These are phyloP conservation scores for Cucurbita pepo DNA, from an alignment of 306 rosid species.

Conservation along the genomic window DNA sequence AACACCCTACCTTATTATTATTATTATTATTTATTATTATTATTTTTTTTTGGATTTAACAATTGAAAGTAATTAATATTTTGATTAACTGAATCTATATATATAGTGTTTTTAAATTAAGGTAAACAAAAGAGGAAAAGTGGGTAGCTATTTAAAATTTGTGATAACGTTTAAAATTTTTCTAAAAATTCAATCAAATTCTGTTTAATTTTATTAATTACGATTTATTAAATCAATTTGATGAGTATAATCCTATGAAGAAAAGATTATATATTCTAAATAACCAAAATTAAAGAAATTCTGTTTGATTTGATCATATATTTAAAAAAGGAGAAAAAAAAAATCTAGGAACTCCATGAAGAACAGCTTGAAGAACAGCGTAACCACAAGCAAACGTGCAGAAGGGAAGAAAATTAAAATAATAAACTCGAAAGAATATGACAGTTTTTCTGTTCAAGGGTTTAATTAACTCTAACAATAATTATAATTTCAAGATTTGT, in stretches of 20 bases:
- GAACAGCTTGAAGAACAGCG: slow-evolving; percentile 10
- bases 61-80: no score
- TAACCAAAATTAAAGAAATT: no score
- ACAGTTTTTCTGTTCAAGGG: slow-evolving; percentile 10
- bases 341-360: slow-evolving; percentile 9
- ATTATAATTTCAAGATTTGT: background rate
- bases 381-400: background rate
- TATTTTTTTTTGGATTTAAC: no score
- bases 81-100: no score
- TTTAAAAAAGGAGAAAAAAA: background rate
- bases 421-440: slow-evolving; percentile 14
- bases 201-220: background rate
- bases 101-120: no score
- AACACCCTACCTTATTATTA: background rate
- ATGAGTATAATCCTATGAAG: background rate
- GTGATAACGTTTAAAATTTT: background rate
- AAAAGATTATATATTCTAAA: no score
- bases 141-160: background rate
- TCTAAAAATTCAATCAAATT: no score
- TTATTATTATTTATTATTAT: no score
- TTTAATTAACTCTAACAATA: background rate
- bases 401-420: background rate
- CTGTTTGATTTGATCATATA: background rate
- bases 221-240: background rate
- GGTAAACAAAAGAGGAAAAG: background rate